Evolutionary conservation across 352 stramenopile species (phyloP).

Genomic region (Phytophthora nicotianae): DNA sequence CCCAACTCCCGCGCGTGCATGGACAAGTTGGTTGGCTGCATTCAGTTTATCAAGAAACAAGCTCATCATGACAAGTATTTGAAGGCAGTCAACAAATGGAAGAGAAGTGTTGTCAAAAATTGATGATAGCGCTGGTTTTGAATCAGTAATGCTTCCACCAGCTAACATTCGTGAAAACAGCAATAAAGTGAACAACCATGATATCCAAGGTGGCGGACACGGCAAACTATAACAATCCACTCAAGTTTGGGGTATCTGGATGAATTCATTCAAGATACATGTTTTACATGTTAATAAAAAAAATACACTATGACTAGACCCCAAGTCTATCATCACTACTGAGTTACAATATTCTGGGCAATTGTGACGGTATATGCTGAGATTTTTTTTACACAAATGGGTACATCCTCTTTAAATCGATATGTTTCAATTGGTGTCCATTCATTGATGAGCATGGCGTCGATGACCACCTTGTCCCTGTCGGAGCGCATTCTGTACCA

Average conservation of each 20-base stretch:
- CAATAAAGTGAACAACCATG: too few relatives aligned
- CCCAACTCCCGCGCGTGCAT: constrained; percentile 10
- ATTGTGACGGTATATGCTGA: too few relatives aligned
- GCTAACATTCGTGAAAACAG: too few relatives aligned
- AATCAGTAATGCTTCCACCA: too few relatives aligned
- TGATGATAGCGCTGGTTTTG: background rate
- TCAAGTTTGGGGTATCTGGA: too few relatives aligned
- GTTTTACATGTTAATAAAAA: too few relatives aligned
- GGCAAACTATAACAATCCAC: too few relatives aligned
- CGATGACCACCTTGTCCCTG: constrained; percentile 16
- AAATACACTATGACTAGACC: too few relatives aligned
- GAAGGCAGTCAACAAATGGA: background rate
- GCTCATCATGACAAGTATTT: constrained; percentile 6
- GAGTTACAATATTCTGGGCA: too few relatives aligned
- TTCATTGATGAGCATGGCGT: background rate
- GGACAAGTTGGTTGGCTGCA: constrained; percentile 23
- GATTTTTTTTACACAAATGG: background rate
- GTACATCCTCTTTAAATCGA: constrained; percentile 1
- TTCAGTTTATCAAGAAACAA: constrained; percentile 27
- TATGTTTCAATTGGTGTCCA: constrained; percentile 8
- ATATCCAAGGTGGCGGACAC: too few relatives aligned
- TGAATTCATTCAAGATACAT: too few relatives aligned
- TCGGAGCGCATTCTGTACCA: constrained; percentile 35
- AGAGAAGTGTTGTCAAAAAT: background rate
- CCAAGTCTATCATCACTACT: too few relatives aligned